phyloP scores from a whole-genome alignment of 768 basidiomycete genomes.

The Russula dissimulans region DNA sequence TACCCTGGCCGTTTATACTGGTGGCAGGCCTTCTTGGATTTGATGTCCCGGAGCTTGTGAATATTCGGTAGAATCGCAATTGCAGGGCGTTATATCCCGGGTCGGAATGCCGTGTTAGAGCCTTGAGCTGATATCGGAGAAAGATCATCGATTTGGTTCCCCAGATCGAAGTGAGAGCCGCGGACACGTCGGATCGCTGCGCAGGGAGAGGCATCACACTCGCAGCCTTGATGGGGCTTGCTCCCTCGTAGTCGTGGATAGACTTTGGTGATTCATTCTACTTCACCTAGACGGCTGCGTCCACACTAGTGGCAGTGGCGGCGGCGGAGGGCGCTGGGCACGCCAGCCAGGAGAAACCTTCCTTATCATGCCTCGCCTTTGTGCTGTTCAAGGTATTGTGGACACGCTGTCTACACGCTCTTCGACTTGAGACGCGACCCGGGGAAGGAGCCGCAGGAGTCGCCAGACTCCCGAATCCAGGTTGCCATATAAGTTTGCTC shows the following conservation, averaged over 20 bases:
- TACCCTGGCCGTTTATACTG: conserved; percentile 12
- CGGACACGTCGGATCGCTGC: conserved; percentile 14
- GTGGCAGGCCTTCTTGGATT: conserved; percentile 15
- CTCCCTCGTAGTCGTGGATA: not conserved
- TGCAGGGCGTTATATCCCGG: conserved; percentile 12
- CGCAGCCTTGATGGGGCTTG: conserved; percentile 18
- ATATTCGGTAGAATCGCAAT: conserved; percentile 20
- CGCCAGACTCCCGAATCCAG: conserved; percentile 43
- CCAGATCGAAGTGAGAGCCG: conserved; percentile 18
- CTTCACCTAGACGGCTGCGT: not conserved
- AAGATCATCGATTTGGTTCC: conserved; percentile 20
- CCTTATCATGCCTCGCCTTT: conserved; percentile 44
- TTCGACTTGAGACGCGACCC: conserved; percentile 54
- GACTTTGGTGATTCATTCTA: not conserved
- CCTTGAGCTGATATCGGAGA: conserved; percentile 15
- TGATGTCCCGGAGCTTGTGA: conserved; percentile 19
- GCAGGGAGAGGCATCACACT: conserved; percentile 15
- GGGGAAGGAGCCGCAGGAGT: conserved; percentile 39
- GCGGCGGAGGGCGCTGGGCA: conserved; percentile 12
- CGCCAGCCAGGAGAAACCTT: conserved; percentile 23
- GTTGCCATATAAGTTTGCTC: conserved; percentile 17
- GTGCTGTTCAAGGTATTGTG: conserved; percentile 45
- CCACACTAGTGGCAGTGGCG: conserved; percentile 2
- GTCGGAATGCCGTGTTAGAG: conserved; percentile 16
- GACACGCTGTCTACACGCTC: conserved; percentile 62